A percentile compares a stretch with the other conserved stretches of the same genome.
phyloP scores from a whole-genome alignment of 805 yeast species.

The Metschnikowia hibisci region DNA sequence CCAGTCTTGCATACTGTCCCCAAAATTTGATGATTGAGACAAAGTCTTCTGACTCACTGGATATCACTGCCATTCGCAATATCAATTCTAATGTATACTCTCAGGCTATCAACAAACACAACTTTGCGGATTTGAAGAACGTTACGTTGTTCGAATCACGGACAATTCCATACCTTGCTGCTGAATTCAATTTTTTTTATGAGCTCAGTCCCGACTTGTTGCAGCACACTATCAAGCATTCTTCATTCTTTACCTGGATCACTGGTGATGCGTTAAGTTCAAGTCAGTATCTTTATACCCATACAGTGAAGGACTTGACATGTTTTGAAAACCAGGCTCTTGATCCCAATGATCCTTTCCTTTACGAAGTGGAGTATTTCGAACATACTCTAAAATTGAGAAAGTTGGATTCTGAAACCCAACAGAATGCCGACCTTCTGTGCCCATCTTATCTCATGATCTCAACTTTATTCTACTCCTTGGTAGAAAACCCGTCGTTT shows the following conservation, averaged over 20 bases:
- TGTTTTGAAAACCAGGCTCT: conserved; percentile 10
- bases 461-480: conserved; percentile 9
- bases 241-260: conserved; percentile 18
- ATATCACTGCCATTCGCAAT: conserved; percentile 23
- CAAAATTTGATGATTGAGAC: conserved; percentile 18
- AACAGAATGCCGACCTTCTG: neutral
- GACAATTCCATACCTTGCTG: conserved; percentile 23
- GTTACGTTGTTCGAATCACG: conserved; percentile 11
- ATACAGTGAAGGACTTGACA: conserved; percentile 19
- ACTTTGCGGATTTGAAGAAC: conserved; percentile 11
- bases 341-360: conserved; percentile 17
- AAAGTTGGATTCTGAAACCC: conserved; percentile 1
- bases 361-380: conserved; percentile 18
- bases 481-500: conserved; percentile 11
- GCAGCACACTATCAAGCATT: conserved; percentile 9
- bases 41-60: conserved; percentile 22
- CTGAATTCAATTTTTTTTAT: conserved; percentile 23
- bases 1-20: conserved; percentile 26
- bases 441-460: conserved; percentile 14
- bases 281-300: conserved; percentile 14
- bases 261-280: conserved; percentile 14
- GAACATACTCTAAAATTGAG: conserved; percentile 12
- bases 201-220: conserved; percentile 16
- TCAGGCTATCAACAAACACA: conserved; percentile 12
- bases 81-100: conserved; percentile 24